Percentiles rank a stretch among this genome's conserved stretches.
Conservation (phyloP, 2,329 filamentous ascomycete genomes). For the Pyricularia sp. region DNA sequence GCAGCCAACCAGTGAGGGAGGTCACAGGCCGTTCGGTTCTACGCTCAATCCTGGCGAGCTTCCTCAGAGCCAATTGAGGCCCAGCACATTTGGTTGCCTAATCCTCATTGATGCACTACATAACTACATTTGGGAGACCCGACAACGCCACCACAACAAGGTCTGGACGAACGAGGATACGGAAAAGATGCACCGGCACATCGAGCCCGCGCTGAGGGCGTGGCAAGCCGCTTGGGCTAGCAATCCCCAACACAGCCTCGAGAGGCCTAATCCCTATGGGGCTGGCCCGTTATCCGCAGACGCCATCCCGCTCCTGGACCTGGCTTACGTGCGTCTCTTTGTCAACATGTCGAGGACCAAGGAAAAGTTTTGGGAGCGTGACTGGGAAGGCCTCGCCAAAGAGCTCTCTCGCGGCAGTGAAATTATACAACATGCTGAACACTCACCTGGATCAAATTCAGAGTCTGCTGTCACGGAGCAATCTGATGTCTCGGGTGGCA, state of each 20-base stretch:
- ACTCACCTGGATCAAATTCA: constrained; percentile 39
- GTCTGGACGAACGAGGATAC: constrained; percentile 89
- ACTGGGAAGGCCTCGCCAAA: constrained; percentile 86
- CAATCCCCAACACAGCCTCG: constrained; percentile 74
- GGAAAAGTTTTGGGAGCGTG: constrained; percentile 87
- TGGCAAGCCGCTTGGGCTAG: constrained; percentile 92
- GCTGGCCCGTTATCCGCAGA: constrained; percentile 78
- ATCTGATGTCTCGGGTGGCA: constrained; percentile 35
- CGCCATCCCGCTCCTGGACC: constrained; percentile 79
- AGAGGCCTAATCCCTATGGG: constrained; percentile 77
- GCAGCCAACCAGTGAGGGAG: constrained; percentile 24
- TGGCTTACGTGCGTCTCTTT: constrained; percentile 87
- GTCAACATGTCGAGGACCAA: constrained; percentile 89
- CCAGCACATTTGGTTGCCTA: constrained; percentile 86
- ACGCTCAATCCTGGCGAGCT: constrained; percentile 32
- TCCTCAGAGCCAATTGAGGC: constrained; percentile 56
- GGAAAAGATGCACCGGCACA: constrained; percentile 91
- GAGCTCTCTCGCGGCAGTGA: constrained; percentile 74
- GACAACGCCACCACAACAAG: constrained; percentile 79
- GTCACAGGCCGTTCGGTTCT: constrained; percentile 36
- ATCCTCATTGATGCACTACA: constrained; percentile 90
- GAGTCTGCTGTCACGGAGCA: constrained; percentile 33
- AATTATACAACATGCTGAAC: constrained; percentile 58
- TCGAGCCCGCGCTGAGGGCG: constrained; percentile 85
- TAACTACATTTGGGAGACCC: constrained; percentile 97